Base-by-base conservation (phyloP, 495 filamentous ascomycete species). In the Penicillium waksmanii region DNA sequence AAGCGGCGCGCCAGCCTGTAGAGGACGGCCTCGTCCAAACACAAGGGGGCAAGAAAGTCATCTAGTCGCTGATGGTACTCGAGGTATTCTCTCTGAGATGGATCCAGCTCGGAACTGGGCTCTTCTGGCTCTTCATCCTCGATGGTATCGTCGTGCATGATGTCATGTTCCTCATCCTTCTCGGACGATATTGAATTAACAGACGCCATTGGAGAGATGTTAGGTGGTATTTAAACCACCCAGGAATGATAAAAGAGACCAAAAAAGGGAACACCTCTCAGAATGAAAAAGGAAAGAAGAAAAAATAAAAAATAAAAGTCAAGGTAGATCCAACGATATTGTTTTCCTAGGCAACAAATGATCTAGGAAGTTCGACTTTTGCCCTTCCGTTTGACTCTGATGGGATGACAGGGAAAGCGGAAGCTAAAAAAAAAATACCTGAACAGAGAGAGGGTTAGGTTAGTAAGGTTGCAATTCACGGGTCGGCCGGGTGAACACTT, bases 1-100 rank as follows among this genome's bases (percentile, higher is more conserved):
- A 93, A 84, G 53, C 82, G 82, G 51, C 76, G 78, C 1, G 90
- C 84, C 48, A 94, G 77, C 53, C 75, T 72, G 55, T 87, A 79
- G 11, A 89, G 78, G 35, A 78, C 75, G 11, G 68, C 71, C 56
- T 80, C 79, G 48, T 78, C 74, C 25, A 79, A 59, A 18, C 52
- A 58, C 10, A 81, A 51, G 5, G 79, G 77, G 15, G 69, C 62
- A 36, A 81, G 46, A n/a, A 80, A 79, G 0, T 72, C 68, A 53
- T 77, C 69, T 21, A 81, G 56, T 52, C 57, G 68, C 11, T 71
- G 67, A 49, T 73, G 57, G 57, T 70, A 62, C 52, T 67, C 73
- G 50, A 74, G 55, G 33, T 69, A 55, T 66, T 72, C 71, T 56
- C 63, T 56, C 61, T 74, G 67, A 1, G 63, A 55, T 18, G 72